Evolutionary conservation across 768 basidiomycete species (phyloP).

Genomic region (Hericium erinaceus): DNA sequence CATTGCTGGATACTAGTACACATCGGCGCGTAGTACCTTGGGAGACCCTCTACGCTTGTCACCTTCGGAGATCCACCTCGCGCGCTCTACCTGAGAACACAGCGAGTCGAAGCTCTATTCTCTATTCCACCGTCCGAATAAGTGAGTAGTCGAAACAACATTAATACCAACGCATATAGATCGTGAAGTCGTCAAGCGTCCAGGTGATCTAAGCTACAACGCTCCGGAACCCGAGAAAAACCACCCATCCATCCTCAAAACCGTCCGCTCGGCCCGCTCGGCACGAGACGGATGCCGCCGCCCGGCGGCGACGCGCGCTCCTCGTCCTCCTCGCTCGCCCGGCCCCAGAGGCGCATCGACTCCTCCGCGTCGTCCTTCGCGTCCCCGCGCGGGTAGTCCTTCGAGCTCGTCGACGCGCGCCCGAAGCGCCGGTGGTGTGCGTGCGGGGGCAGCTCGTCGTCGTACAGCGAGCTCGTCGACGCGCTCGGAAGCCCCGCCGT

Average conservation of each 20-base stretch:
- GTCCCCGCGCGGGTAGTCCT: constrained; percentile 29
- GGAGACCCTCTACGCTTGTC: no score
- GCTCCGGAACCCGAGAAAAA: neutral
- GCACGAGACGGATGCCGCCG: constrained; percentile 12
- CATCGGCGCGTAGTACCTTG: no score
- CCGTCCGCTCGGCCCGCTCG: neutral
- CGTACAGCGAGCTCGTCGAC: neutral
- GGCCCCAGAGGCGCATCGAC: constrained; percentile 40
- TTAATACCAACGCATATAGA: neutral
- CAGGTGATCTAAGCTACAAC: neutral
- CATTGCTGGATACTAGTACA: no score
- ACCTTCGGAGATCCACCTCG: no score
- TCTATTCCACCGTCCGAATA: neutral
- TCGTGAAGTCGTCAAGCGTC: neutral
- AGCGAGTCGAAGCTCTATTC: neutral
- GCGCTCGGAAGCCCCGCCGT: neutral
- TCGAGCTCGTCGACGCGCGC: constrained; percentile 33
- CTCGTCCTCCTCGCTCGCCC: neutral
- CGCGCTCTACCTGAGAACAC: no score
- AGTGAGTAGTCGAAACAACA: neutral
- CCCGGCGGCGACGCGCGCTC: constrained; percentile 2
- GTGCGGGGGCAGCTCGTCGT: neutral
- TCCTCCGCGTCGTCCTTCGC: constrained; percentile 47
- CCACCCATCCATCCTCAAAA: neutral
- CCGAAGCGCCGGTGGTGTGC: constrained; percentile 18